These are phyloP conservation scores for Curvularia eragrostidis DNA, from an alignment of 2,329 filamentous ascomycete genomes.

Conservation along the genomic window DNA sequence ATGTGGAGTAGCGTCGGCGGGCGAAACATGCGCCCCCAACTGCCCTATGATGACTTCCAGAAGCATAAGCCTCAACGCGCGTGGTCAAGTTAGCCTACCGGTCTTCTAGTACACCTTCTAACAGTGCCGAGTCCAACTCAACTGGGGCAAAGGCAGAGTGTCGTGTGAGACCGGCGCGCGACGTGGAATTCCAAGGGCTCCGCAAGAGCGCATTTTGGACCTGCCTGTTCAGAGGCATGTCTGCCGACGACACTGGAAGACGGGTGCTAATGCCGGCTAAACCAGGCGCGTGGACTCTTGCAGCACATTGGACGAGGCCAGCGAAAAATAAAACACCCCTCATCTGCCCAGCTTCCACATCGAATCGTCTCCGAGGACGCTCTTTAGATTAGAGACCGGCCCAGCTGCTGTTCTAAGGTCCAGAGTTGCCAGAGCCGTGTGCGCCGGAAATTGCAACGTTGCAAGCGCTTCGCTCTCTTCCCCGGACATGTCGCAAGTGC, in stretches of 20 bases:
- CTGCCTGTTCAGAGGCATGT: slow-evolving; percentile 21
- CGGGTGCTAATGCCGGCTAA: slow-evolving; percentile 5
- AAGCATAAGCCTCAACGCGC: slow-evolving; percentile 29
- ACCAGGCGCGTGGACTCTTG: slow-evolving; percentile 7
- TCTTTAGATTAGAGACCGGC: slow-evolving; percentile 22
- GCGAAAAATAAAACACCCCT: not conserved
- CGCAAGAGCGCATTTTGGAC: slow-evolving; percentile 12
- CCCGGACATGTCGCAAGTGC: slow-evolving; percentile 17
- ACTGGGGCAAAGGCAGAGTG: slow-evolving; percentile 10
- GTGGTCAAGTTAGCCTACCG: slow-evolving; percentile 28
- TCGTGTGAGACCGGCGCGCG: slow-evolving; percentile 36
- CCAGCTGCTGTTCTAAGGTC: slow-evolving; percentile 21
- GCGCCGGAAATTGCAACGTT: slow-evolving; percentile 30
- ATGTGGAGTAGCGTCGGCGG: slow-evolving; percentile 18
- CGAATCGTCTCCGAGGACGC: slow-evolving; percentile 4
- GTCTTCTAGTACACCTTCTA: slow-evolving; percentile 22
- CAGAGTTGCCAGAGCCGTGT: slow-evolving; percentile 9
- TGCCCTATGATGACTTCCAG: slow-evolving; percentile 33
- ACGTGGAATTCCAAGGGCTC: slow-evolving; percentile 12
- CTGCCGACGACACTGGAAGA: slow-evolving; percentile 8
- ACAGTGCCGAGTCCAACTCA: slow-evolving; percentile 1
- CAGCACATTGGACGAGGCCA: slow-evolving; percentile 10
- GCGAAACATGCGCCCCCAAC: slow-evolving; percentile 21
- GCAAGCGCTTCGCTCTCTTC: slow-evolving; percentile 10
- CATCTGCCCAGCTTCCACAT: not conserved